Percentiles rank a stretch among this genome's conserved stretches.
Evolutionary conservation across 441 rosid genomes (phyloP).

Genomic region (Theobroma grandiflorum): DNA sequence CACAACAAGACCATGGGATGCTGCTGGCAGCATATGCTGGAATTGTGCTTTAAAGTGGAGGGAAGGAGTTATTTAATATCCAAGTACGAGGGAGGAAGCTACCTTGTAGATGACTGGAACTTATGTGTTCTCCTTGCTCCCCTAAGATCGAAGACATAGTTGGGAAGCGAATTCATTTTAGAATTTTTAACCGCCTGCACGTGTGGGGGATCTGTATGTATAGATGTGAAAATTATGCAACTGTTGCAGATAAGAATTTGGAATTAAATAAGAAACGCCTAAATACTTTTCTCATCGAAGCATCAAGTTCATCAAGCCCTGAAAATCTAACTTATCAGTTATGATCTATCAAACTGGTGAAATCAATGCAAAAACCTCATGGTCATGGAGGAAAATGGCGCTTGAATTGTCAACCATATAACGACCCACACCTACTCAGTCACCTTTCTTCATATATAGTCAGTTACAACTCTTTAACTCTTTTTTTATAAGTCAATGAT

Average conservation of each 20-base stretch:
- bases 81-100: background rate
- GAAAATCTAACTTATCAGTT: background rate
- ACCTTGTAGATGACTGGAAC: background rate
- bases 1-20: background rate
- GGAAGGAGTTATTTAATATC: background rate
- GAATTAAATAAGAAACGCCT: background rate
- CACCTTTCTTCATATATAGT: background rate
- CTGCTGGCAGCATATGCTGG: background rate
- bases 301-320: background rate
- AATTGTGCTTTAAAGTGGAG: background rate
- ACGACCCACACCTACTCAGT: background rate
- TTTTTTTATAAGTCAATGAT: background rate
- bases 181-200: background rate
- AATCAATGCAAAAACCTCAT: too few relatives aligned
- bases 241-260: background rate
- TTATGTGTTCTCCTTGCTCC: background rate
- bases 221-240: background rate
- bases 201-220: background rate
- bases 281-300: background rate
- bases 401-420: too few relatives aligned
- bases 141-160: background rate
- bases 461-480: background rate
- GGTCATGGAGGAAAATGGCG: too few relatives aligned
- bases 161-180: background rate
- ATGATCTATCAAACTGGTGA: too few relatives aligned